Conservation (phyloP, 306 rosid genomes). For the Castanea crenata region DNA sequence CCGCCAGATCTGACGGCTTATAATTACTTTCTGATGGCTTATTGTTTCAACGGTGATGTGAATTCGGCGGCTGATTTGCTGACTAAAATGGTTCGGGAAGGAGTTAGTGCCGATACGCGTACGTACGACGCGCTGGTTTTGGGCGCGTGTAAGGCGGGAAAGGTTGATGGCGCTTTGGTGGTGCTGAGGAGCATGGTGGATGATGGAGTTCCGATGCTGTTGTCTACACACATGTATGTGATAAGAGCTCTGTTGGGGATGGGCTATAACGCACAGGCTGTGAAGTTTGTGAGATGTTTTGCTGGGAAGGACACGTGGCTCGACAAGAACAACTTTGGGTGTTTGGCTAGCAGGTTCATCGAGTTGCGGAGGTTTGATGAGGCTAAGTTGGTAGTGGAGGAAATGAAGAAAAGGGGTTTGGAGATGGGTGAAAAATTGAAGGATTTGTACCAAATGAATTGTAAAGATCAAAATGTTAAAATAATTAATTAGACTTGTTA, state of each 20-base stretch:
- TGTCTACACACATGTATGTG: conserved; percentile 45
- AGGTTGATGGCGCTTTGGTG: conserved; percentile 55
- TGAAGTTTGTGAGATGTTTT: conserved; percentile 43
- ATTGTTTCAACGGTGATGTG: conserved; percentile 37
- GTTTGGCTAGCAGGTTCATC: conserved; percentile 39
- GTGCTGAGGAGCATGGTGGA: conserved; percentile 61
- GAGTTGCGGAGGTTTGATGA: conserved; percentile 25
- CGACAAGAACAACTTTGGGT: conserved; percentile 39
- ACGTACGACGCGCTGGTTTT: conserved; percentile 62
- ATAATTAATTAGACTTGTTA: too few relatives aligned
- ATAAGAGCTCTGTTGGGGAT: conserved; percentile 27
- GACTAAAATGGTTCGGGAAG: conserved; percentile 34
- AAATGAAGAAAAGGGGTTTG: conserved; percentile 46
- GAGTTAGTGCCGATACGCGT: conserved; percentile 31
- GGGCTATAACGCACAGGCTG: conserved; percentile 26
- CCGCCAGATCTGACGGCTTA: conserved; percentile 28
- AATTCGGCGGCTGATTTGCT: conserved; percentile 28
- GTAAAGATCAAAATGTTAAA: not conserved
- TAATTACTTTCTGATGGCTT: conserved; percentile 35
- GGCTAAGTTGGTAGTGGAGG: conserved; percentile 47
- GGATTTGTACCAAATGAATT: conserved; percentile 17
- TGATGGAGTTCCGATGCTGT: conserved; percentile 41
- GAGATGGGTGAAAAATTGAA: conserved; percentile 33
- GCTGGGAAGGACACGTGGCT: conserved; percentile 40
- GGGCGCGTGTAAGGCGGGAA: conserved; percentile 50